Evolutionary conservation across 495 filamentous ascomycete species (phyloP).

Genomic region (Aspergillus campestris): DNA sequence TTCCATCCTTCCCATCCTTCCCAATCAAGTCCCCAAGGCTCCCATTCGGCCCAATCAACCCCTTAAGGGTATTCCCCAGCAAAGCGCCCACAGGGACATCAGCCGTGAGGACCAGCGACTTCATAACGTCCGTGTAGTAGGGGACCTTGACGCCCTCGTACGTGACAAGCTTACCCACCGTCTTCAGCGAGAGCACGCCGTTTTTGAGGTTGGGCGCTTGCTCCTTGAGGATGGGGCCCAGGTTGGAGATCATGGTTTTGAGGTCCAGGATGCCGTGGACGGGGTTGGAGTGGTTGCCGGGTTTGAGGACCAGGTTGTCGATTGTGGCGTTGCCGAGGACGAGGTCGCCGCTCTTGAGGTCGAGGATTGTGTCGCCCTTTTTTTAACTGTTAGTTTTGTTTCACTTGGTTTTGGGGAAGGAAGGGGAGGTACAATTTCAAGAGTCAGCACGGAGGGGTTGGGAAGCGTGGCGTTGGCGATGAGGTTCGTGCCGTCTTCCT

Average conservation of each 20-base stretch:
- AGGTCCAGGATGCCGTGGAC: constrained; percentile 37
- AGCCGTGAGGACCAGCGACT: background rate
- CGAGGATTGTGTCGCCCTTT: constrained; percentile 22
- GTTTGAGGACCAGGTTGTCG: constrained; percentile 46
- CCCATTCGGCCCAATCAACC: too few species aligned
- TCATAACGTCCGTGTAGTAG: constrained; percentile 36
- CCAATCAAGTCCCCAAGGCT: too few species aligned
- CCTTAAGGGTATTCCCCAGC: too few species aligned
- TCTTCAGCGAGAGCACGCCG: constrained; percentile 26
- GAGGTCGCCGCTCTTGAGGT: constrained; percentile 25
- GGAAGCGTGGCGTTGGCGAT: constrained; percentile 29
- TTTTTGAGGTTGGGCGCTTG: constrained; percentile 21
- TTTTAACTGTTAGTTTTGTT: background rate
- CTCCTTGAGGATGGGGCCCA: constrained; percentile 17
- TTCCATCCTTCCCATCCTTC: too few species aligned
- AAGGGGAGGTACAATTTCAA: constrained; percentile 20
- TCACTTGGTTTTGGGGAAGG: background rate
- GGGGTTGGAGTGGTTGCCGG: constrained; percentile 49
- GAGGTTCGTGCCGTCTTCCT: constrained; percentile 24
- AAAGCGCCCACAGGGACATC: too few species aligned
- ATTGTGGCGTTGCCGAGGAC: constrained; percentile 48
- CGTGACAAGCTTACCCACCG: constrained; percentile 21
- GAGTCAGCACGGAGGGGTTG: constrained; percentile 29
- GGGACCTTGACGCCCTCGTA: constrained; percentile 28
- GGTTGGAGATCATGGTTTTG: constrained; percentile 19